phyloP scores from a whole-genome alignment of 495 filamentous ascomycete genomes.

The Penicillium argentinense region DNA sequence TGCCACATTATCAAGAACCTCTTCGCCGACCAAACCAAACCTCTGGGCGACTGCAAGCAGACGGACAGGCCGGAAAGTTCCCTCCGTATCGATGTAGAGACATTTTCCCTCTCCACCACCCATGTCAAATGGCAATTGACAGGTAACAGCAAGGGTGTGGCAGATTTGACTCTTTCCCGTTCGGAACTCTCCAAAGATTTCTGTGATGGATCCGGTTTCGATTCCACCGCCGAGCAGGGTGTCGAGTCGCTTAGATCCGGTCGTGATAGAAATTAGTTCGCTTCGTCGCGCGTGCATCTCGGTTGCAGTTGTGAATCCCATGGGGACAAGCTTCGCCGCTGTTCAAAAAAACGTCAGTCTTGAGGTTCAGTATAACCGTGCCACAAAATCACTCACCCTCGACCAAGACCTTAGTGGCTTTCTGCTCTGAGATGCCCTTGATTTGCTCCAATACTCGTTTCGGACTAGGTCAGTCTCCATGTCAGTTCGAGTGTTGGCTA shows the following conservation, averaged over 20 bases:
- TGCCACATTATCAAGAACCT: slow-evolving; percentile 96
- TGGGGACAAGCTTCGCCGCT: slow-evolving; percentile 95
- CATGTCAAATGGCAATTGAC: slow-evolving; percentile 97
- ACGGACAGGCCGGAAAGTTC: slow-evolving; percentile 92
- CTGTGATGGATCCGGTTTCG: slow-evolving; percentile 97
- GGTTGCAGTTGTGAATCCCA: slow-evolving; percentile 99
- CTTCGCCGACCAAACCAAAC: slow-evolving; percentile 91
- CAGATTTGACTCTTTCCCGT: slow-evolving; percentile 99
- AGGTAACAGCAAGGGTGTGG: slow-evolving; percentile 97
- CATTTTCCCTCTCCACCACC: slow-evolving; percentile 98
- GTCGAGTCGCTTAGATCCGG: slow-evolving; percentile 94
- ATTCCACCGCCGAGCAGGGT: slow-evolving; percentile 92
- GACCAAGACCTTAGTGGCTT: slow-evolving; percentile 87
- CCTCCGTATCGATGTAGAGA: slow-evolving; percentile 98
- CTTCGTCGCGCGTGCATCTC: slow-evolving; percentile 97
- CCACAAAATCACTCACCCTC: slow-evolving; percentile 61
- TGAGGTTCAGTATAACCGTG: slow-evolving; percentile 7
- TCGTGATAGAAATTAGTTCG: slow-evolving; percentile 96
- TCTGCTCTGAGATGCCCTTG: slow-evolving; percentile 96
- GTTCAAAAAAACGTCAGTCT: slow-evolving; percentile 6
- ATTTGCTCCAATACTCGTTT: slow-evolving; percentile 84
- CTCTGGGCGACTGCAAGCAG: slow-evolving; percentile 88
- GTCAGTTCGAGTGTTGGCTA: slow-evolving; percentile 6
- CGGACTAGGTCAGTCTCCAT: slow-evolving; percentile 48
- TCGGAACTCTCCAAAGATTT: slow-evolving; percentile 96